phyloP scores from a whole-genome alignment of 768 basidiomycete species.

The Tulasnella sp. region DNA sequence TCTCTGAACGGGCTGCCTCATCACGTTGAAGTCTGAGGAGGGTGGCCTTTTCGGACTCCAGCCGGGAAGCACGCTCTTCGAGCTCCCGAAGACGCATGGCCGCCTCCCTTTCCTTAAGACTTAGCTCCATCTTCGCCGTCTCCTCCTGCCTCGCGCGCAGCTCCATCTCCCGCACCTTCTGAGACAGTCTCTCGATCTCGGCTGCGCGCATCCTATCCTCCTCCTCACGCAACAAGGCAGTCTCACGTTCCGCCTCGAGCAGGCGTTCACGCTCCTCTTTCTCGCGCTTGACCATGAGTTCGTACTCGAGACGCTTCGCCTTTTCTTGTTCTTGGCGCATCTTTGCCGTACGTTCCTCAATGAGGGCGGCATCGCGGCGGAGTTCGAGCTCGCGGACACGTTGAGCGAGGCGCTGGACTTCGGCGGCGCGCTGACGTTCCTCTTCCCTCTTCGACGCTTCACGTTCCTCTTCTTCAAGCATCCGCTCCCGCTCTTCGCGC shows the following conservation, averaged over 20 bases:
- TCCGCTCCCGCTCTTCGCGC: too few relatives aligned
- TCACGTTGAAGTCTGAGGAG: neutral
- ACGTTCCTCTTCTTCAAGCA: neutral
- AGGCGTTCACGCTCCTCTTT: neutral
- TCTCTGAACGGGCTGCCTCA: neutral
- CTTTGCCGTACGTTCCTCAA: slow-evolving; percentile 13
- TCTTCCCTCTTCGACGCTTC: neutral
- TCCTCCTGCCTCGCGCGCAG: neutral
- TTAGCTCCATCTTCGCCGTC: slow-evolving; percentile 7
- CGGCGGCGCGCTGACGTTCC: neutral
- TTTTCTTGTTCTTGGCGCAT: slow-evolving; percentile 2
- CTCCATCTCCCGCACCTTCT: slow-evolving; percentile 9
- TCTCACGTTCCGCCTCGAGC: neutral
- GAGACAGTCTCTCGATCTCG: neutral
- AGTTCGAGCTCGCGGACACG: slow-evolving; percentile 10
- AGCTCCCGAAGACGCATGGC: neutral
- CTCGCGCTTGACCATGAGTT: neutral
- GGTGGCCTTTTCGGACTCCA: neutral
- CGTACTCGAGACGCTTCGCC: neutral
- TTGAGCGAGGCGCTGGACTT: slow-evolving; percentile 4
- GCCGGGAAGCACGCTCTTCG: neutral
- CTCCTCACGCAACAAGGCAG: slow-evolving; percentile 2
- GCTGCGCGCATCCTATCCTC: neutral
- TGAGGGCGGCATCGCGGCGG: neutral
- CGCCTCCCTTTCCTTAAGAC: too few relatives aligned